A percentile compares a stretch with the other conserved stretches of the same genome.
These are phyloP conservation scores for Digitaria exilis DNA, from an alignment of 202 grass and related monocot species.

Conservation along the genomic window DNA sequence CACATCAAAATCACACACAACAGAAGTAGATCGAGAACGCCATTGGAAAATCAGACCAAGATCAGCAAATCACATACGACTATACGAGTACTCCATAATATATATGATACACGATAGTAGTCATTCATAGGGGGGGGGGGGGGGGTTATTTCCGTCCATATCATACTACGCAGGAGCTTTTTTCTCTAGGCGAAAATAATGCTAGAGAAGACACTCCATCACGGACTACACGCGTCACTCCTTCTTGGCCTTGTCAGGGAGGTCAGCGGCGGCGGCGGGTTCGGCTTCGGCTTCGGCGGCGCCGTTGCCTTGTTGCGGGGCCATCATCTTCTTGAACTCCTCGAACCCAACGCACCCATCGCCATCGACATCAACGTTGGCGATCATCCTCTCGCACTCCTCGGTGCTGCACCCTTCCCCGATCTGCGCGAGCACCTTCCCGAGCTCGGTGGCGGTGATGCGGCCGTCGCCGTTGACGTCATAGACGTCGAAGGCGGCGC, in stretches of 20 bases:
- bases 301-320: not conserved
- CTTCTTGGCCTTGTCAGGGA: constrained; percentile 40
- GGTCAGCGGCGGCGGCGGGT: not conserved
- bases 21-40: not conserved
- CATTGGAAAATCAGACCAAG: not conserved
- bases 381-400: constrained; percentile 66
- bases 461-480: constrained; percentile 68
- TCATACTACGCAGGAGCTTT: not conserved
- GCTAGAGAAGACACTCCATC: not conserved
- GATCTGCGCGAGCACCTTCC: constrained; percentile 52
- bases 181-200: not conserved
- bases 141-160: not conserved
- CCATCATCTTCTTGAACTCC: constrained; percentile 84
- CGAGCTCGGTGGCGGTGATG: constrained; percentile 60
- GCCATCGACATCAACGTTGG: constrained; percentile 52
- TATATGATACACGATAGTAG: not conserved
- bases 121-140: too few species aligned
- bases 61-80: not conserved
- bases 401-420: constrained; percentile 54
- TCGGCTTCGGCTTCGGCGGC: too few species aligned
- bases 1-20: not conserved
- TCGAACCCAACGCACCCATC: constrained; percentile 60
- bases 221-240: constrained; percentile 13
- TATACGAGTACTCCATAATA: not conserved
- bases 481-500: constrained; percentile 68